Evolutionary conservation across 1,284 basidiomycete species (phyloP), one percentile per base, ranked within the genome.

Genomic region (Heterobasidion occidentale): DNA sequence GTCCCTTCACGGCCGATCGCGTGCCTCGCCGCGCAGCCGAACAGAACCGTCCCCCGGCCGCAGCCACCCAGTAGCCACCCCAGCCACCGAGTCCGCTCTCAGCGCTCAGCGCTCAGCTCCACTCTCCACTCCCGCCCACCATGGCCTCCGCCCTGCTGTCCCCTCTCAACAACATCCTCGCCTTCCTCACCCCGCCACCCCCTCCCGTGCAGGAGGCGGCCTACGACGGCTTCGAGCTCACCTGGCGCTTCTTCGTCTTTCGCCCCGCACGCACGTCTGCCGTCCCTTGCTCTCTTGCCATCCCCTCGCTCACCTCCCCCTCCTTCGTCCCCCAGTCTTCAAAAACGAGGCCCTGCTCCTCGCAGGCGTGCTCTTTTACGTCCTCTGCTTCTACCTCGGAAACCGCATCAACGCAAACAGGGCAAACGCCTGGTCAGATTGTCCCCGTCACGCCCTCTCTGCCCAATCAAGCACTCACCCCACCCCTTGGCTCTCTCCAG

Each of bases 211-310:
- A 70, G 2, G 67, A 71, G 9, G 72, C 27, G 27, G 27, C 82
- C 36, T 88, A 86, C 63, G 67, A 76, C 19, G 86, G 91, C 15
- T 68, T 80, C 51, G 79, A 94, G 27, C 27, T 27, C 27, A 27
- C 27, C 2, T 27, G 27, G 27, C 27, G 3, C 67, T 77, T 84
- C 60, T 72, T 95, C 63, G 81, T 85, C 48, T 91, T 94, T 72
- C 76, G 91, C 52, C 92, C 92, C 11, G 88, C 86, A n/a, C 69
- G 88, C 88, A 64, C 58, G 83, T 72, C 27, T 17, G 12, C 42
- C 9, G n/a, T 42, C 42, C 53, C 56, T 61, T 36, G 19, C 36
- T 48, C 52, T 11, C 17, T 34, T 53, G 14, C 49, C 52, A 19
- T 48, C 27, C 35, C 12, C 17, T 19, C 38, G 17, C 33, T 36